Conservation (phyloP, 495 filamentous ascomycete genomes). For the Aspergillus sclerotioniger region DNA sequence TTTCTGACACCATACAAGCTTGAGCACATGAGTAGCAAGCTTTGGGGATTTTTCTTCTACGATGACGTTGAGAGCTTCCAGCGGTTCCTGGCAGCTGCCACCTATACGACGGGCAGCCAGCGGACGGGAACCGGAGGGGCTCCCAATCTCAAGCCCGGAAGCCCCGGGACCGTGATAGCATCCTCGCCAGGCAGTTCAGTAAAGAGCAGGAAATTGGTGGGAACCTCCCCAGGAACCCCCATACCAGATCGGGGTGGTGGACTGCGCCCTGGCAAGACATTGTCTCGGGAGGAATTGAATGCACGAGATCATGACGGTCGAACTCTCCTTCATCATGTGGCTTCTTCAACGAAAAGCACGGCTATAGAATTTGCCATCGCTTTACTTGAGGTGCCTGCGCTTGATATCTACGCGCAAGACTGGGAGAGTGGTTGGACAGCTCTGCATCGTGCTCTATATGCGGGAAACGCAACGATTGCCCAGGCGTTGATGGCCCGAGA, state of each 20-base stretch:
- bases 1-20: constrained; percentile 39
- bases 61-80: constrained; percentile 93
- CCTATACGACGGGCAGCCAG: constrained; percentile 45
- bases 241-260: constrained; percentile 24
- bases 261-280: constrained; percentile 18
- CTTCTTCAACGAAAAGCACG: constrained; percentile 66
- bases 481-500: constrained; percentile 76
- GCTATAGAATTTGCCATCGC: constrained; percentile 71
- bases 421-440: constrained; percentile 94
- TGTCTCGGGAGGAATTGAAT: constrained; percentile 75
- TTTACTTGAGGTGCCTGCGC: constrained; percentile 73
- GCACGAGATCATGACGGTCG: constrained; percentile 73
- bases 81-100: constrained; percentile 70
- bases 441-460: constrained; percentile 87
- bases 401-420: constrained; percentile 85
- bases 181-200: constrained; percentile 46
- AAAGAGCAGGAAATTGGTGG: constrained; percentile 40
- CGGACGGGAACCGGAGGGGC: constrained; percentile 32
- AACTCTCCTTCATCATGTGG: constrained; percentile 83
- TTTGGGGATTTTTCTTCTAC: constrained; percentile 94
- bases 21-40: constrained; percentile 88
- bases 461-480: constrained; percentile 86
- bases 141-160: constrained; percentile 42
- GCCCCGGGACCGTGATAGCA: constrained; percentile 44
- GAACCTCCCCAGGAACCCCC: constrained; percentile 30